These are phyloP conservation scores for Solanum appendiculatum DNA, from an alignment of 257 asterid species.

Conservation along the genomic window DNA sequence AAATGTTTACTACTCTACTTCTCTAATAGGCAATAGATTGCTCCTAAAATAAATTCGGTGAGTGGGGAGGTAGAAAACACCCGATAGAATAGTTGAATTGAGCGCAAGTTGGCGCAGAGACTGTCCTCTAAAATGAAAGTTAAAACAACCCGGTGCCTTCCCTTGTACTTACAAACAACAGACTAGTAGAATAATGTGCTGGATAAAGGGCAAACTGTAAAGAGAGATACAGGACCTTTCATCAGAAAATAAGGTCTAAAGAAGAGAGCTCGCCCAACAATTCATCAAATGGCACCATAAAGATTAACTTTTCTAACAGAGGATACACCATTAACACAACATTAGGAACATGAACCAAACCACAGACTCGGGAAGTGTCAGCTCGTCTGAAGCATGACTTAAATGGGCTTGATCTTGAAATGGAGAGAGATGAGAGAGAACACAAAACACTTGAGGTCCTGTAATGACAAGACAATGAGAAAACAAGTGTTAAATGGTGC, in stretches of 20 bases:
- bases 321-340: background rate
- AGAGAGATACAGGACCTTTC: background rate
- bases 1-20: too few species aligned
- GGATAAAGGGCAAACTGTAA: background rate
- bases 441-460: constrained; percentile 82
- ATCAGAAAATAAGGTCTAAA: background rate
- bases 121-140: too few species aligned
- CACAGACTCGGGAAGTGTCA: background rate
- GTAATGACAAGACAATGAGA: constrained; percentile 11
- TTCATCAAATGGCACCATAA: background rate
- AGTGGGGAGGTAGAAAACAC: background rate
- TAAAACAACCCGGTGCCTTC: background rate
- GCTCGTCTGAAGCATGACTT: background rate
- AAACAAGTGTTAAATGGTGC: background rate
- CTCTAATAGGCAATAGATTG: too few species aligned
- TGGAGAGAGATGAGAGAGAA: constrained; percentile 78
- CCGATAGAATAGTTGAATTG: background rate
- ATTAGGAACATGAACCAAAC: background rate
- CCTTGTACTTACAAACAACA: background rate
- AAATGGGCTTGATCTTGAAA: constrained; percentile 87
- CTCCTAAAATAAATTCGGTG: background rate
- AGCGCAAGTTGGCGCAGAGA: background rate
- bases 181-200: background rate
- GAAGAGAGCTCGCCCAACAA: background rate
- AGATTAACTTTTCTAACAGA: background rate